Percentiles rank a stretch among this genome's conserved stretches.
phyloP scores from a whole-genome alignment of 108 stramenopile genomes.

The Cyclotella baltica region DNA sequence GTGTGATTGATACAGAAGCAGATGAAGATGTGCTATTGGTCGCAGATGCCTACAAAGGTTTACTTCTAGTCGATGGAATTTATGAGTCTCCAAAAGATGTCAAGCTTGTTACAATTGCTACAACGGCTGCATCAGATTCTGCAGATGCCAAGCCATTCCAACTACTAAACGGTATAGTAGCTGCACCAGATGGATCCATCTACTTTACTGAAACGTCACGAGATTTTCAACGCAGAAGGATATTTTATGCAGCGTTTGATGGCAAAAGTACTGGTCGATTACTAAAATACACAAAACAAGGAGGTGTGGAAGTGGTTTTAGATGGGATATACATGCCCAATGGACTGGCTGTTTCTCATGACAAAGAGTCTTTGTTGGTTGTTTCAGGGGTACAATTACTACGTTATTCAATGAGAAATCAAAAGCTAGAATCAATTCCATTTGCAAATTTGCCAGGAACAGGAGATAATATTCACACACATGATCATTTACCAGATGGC shows the following conservation, averaged over 20 bases:
- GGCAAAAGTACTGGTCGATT: conserved; percentile 28
- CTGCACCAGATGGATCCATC: conserved; percentile 28
- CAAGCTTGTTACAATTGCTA: no score
- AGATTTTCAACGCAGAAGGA: conserved; percentile 33
- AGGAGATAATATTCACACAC: conserved; percentile 45
- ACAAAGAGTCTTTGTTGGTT: conserved; percentile 30
- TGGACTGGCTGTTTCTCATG: conserved; percentile 26
- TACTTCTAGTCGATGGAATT: conserved; percentile 24
- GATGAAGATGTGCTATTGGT: conserved; percentile 39
- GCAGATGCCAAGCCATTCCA: conserved; percentile 30
- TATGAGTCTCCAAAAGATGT: neutral
- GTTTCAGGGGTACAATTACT: conserved; percentile 32
- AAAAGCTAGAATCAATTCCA: conserved; percentile 3
- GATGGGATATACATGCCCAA: conserved; percentile 38
- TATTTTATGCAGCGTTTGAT: conserved; percentile 51
- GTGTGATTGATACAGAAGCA: neutral
- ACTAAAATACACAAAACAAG: neutral
- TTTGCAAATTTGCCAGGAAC: conserved; percentile 48
- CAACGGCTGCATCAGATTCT: neutral
- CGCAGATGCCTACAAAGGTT: conserved; percentile 45
- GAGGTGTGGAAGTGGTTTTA: conserved; percentile 24
- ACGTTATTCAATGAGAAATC: conserved; percentile 9
- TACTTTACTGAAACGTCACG: conserved; percentile 47
- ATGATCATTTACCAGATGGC: conserved; percentile 28
- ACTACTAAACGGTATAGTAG: conserved; percentile 35